A percentile compares a stretch with the other conserved stretches of the same genome.
phyloP scores from a whole-genome alignment of 345 rosid species.

The Eucalyptus curtisii region DNA sequence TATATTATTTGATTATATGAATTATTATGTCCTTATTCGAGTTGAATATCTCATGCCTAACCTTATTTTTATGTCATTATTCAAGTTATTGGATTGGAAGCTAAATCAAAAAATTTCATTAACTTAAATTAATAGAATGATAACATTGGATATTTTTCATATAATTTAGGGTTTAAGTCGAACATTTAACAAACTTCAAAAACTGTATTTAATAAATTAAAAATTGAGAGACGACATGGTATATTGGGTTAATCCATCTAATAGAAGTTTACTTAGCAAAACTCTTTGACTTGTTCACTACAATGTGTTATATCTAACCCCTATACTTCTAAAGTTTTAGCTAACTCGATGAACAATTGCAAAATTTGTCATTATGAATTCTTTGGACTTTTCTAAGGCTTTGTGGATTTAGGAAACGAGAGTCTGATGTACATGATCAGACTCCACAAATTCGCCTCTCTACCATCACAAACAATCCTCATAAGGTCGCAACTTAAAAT shows the following conservation, averaged over 20 bases:
- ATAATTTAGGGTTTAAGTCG: not conserved
- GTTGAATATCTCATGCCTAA: not conserved
- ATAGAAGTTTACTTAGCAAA: not conserved
- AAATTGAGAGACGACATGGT: fast-evolving
- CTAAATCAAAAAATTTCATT: fast-evolving
- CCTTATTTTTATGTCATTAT: not conserved
- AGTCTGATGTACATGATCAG: not conserved
- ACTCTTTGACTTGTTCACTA: not conserved
- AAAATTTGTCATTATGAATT: not conserved
- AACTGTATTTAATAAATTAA: fast-evolving
- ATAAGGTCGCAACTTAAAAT: not conserved
- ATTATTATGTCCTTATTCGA: not conserved
- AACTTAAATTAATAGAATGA: not conserved
- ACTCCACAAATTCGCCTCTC: not conserved
- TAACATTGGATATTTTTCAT: not conserved
- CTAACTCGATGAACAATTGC: not conserved
- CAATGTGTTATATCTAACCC: not conserved
- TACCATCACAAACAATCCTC: not conserved
- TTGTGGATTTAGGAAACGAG: not conserved
- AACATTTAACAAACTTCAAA: not conserved
- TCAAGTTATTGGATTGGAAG: not conserved
- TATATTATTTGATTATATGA: not conserved
- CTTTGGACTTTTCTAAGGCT: not conserved
- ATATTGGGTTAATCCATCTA: not conserved
- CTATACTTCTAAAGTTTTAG: not conserved